Evolutionary conservation across 148 eudicot genomes (phyloP), one percentile per base, ranked within the genome.

Genomic region (Chenopodium formosanum): DNA sequence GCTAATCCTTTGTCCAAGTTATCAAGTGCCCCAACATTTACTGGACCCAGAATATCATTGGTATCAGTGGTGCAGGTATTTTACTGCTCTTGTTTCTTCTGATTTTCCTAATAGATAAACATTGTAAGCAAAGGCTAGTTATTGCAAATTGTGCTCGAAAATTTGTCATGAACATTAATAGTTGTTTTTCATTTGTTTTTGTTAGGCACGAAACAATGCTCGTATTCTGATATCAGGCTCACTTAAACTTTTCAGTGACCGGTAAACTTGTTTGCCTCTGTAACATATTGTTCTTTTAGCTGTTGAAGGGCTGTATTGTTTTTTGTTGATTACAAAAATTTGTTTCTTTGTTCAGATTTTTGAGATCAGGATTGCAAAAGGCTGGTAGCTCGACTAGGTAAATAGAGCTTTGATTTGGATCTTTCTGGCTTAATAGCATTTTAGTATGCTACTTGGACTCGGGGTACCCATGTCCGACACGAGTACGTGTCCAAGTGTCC

Each of bases 131-230:
- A 32, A 14, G 46, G 46, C 48, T 34, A 74, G 68, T 25, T 66
- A 10, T 16, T 27, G n/a, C 48, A 70, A 4, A 44, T 29, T 10
- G 25, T 81, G 74, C 68, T 52, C 9, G 63, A 7, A 37, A 40
- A 25, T 67, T 27, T 11, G 63, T 67, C 52, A 23, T 37, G 31
- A n/a, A 71, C 48, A 48, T 67, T 56, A 2, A 76, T 17, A 8
- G 17, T 1, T 46, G 62, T 66, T 50, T 66, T 37, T 34, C 34
- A 7, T 34, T 23, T 29, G 56, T 73, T 29, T 65, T 48, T 10
- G 67, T 52, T 90, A 94, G 98, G 98, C 98, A 27, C 89, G 98
- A 88, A 94, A 94, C 80, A 91, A 92, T 88, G 98, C 98, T 70
- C 86, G 98, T 31, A 78, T 89, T 46, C 56, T 94, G 70, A 90